Percentiles rank a stretch among this genome's conserved stretches.
These are phyloP conservation scores for Sarocladiaceae sp. DNA, from an alignment of 2,329 filamentous ascomycete species.

Conservation along the genomic window DNA sequence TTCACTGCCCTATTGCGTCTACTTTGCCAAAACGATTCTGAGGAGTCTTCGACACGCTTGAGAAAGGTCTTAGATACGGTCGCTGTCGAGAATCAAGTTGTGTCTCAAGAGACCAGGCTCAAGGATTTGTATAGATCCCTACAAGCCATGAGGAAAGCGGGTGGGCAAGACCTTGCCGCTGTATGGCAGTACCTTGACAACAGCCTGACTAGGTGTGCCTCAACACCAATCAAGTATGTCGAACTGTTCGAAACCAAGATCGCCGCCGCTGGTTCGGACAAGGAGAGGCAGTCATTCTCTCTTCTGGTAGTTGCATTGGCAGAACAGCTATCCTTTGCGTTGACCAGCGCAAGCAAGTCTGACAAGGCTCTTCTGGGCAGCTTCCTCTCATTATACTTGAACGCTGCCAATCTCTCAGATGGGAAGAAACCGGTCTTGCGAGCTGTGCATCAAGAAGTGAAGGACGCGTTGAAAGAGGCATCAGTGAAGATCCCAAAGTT, in stretches of 20 bases:
- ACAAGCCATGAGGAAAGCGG: conserved; percentile 23
- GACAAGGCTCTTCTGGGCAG: conserved; percentile 43
- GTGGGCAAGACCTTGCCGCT: conserved; percentile 14
- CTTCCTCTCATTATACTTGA: conserved; percentile 57
- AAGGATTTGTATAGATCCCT: conserved; percentile 43
- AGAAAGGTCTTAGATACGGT: conserved; percentile 55
- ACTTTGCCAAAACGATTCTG: conserved; percentile 24
- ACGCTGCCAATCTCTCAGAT: conserved; percentile 45
- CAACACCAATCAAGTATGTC: conserved; percentile 77
- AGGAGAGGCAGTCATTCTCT: conserved; percentile 35
- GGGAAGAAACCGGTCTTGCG: conserved; percentile 31
- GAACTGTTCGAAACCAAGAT: conserved; percentile 56
- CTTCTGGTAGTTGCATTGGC: conserved; percentile 64
- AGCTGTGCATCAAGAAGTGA: conserved; percentile 25
- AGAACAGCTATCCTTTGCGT: conserved; percentile 73
- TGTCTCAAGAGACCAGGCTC: conserved; percentile 41
- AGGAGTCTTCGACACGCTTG: conserved; percentile 37
- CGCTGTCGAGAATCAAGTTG: conserved; percentile 61
- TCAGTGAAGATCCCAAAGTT: conserved; percentile 19
- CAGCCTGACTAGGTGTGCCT: conserved; percentile 70
- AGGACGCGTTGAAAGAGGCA: conserved; percentile 22
- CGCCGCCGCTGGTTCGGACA: background rate
- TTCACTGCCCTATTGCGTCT: conserved; percentile 65
- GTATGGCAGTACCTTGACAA: conserved; percentile 74
- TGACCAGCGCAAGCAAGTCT: conserved; percentile 44